phyloP scores from a whole-genome alignment of 208 protist species.

The Eutreptiella sp. region DNA sequence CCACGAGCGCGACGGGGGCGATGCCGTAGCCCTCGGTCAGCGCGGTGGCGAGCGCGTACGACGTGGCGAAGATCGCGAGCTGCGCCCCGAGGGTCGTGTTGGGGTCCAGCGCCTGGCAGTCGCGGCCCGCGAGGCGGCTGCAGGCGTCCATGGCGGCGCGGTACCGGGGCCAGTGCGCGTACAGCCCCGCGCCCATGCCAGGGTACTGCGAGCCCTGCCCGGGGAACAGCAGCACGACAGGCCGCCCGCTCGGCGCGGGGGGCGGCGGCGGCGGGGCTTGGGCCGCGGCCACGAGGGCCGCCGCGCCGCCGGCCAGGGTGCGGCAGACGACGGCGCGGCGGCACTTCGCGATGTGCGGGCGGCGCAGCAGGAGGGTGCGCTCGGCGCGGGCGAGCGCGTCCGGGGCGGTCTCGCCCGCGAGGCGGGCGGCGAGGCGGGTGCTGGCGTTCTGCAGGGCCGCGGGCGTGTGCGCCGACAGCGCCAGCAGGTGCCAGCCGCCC shows the following conservation, averaged over 20 bases:
- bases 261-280: not conserved
- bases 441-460: no score
- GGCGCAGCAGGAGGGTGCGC: no score
- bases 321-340: no score
- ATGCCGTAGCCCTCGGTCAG: conserved; percentile 27
- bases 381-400: no score
- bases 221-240: conserved; percentile 17
- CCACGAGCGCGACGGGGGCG: conserved; percentile 27
- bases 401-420: no score
- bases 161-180: not conserved
- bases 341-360: no score
- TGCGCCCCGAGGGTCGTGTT: conserved; percentile 24
- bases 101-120: not conserved
- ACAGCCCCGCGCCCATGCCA: not conserved
- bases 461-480: no score
- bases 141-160: not conserved
- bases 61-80: conserved; percentile 33
- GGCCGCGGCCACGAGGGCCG: no score
- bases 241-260: not conserved
- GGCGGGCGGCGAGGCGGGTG: no score
- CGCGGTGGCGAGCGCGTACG: conserved; percentile 29
- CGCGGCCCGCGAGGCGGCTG: not conserved
- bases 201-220: conserved; percentile 2
- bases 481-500: no score
- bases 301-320: no score